Evolutionary conservation across 768 basidiomycete species (phyloP), one percentile per base, ranked within the genome.

Genomic region (Boletus reticulatus): DNA sequence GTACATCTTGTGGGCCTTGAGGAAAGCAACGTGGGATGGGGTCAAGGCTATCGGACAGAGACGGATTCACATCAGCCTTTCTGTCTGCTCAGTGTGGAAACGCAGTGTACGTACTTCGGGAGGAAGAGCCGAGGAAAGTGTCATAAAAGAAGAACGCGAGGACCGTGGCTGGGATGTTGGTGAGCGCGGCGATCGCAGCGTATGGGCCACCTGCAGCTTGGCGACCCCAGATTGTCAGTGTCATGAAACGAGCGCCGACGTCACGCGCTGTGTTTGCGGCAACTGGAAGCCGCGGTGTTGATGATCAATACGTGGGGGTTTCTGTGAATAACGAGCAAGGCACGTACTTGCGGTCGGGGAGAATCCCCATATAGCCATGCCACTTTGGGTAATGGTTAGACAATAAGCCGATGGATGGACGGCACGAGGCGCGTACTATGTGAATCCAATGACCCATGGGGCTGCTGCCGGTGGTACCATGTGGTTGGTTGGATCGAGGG

Each of bases 201-300:
- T 87, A 88, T 7, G 64, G 58, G 17, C 79, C 80, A 38, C 84
- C 85, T 31, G 69, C 67, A 31, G 83, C 84, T 58, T 66, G 62
- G 3, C 34, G 63, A 19, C 87, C 87, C 78, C 82, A 88, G 52
- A 88, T 79, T 4, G 84, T 75, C 69, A 89, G 64, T 1, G 77
- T 80, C 60, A 80, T 78, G n/a, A 88, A 57, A 16, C 87, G 81
- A 5, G 78, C 83, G 19, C 87, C 87, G 42, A 89, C 29, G 65
- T 89, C 87, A 63, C 87, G 84, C 29, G 86, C 85, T 4, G 84
- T 70, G 67, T 89, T 89, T 34, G 85, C 75, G 14, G 84, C 76
- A 43, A 89, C 80, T 83, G 53, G 10, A 56, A 31, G 6, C 43
- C 44, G 20, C 36, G 14, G 44, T 43, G 5, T 17, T 42, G 41